These are phyloP conservation scores for Hypomyces perniciosus DNA, from an alignment of 2,329 filamentous ascomycete species.

Conservation along the genomic window DNA sequence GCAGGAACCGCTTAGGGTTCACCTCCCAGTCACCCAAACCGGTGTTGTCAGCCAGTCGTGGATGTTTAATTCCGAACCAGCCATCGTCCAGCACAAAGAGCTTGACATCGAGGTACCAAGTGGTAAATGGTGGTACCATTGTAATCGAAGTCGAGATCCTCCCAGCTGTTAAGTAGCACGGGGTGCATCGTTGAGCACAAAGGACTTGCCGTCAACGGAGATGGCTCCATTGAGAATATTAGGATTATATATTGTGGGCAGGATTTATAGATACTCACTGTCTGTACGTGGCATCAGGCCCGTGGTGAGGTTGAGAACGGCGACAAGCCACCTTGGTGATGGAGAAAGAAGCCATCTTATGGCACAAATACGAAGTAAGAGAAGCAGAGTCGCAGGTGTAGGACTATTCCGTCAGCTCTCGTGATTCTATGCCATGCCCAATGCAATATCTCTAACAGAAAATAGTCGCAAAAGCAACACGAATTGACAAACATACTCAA, in stretches of 20 bases:
- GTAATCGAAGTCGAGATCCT: slow-evolving; percentile 54
- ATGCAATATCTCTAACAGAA: no score
- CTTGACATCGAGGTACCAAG: slow-evolving; percentile 54
- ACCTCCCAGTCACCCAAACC: slow-evolving; percentile 59
- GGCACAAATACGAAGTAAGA: no score
- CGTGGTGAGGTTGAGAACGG: slow-evolving; percentile 5
- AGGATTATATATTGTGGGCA: neutral
- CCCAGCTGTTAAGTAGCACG: slow-evolving; percentile 59
- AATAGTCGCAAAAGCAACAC: no score
- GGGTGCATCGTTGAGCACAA: slow-evolving; percentile 53
- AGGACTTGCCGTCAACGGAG: slow-evolving; percentile 47
- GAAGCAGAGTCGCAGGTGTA: no score
- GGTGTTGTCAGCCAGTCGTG: slow-evolving; percentile 49
- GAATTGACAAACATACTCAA: no score
- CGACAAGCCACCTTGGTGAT: slow-evolving; percentile 2
- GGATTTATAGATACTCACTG: neutral
- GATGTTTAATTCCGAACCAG: slow-evolving; percentile 57
- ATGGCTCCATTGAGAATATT: slow-evolving; percentile 34
- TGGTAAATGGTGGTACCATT: slow-evolving; percentile 50
- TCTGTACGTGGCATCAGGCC: neutral
- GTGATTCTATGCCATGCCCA: no score
- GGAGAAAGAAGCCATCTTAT: neutral
- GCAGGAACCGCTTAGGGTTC: slow-evolving; percentile 53
- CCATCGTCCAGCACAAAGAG: slow-evolving; percentile 62
- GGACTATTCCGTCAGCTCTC: no score